Conservation (phyloP, 2,329 filamentous ascomycete species). For the Nakataea oryzae region DNA sequence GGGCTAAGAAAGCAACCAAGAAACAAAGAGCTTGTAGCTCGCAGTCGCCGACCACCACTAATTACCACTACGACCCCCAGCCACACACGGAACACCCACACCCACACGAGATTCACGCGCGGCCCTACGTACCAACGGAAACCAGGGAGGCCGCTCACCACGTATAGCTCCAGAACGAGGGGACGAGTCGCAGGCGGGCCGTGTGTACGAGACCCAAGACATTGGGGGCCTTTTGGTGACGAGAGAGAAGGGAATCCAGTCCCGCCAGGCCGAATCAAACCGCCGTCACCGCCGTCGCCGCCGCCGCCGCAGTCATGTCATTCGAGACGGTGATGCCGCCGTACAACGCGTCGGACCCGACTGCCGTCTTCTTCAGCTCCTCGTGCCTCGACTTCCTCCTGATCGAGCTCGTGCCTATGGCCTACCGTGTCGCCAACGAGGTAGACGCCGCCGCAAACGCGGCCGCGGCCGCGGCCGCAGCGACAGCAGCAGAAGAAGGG, state of each 20-base stretch:
- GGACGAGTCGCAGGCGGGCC: background rate
- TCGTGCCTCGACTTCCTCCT: constrained; percentile 90
- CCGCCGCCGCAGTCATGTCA: constrained; percentile 44
- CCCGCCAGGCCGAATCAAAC: background rate
- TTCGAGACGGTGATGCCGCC: constrained; percentile 61
- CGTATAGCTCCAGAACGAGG: no score
- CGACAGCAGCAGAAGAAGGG: constrained; percentile 7
- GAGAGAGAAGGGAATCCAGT: no score
- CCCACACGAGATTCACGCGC: background rate
- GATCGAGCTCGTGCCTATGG: constrained; percentile 93
- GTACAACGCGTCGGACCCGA: constrained; percentile 63
- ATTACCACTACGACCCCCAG: background rate
- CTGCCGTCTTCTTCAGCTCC: constrained; percentile 63
- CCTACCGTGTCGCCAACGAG: constrained; percentile 74
- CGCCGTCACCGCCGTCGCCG: background rate
- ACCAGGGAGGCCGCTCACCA: background rate
- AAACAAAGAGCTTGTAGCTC: background rate
- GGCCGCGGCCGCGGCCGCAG: constrained; percentile 25
- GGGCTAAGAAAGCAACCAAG: background rate
- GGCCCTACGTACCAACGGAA: background rate
- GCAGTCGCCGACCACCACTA: no score
- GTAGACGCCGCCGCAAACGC: constrained; percentile 44
- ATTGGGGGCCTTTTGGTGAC: background rate
- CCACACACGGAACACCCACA: background rate
- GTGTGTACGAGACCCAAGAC: background rate